Conservation (phyloP, 78 protist species). For the Capsaspora owczarzaki region DNA sequence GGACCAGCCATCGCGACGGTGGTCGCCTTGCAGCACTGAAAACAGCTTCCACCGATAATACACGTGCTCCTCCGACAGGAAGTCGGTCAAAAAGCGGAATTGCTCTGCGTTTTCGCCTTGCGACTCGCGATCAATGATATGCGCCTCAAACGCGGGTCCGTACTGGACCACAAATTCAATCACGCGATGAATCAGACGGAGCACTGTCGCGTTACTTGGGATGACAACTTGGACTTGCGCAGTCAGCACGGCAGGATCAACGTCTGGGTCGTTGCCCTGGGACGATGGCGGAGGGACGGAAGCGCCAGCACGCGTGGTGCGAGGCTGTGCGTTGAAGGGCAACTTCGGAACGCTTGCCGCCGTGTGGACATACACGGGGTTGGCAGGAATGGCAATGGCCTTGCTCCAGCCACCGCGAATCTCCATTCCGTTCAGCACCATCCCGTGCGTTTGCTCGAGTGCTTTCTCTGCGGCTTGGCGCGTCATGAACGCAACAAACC, state of each 20-base stretch:
- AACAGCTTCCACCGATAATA: constrained; percentile 42
- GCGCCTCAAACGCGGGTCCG: constrained; percentile 18
- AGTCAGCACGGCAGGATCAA: neutral
- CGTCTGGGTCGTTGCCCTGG: neutral
- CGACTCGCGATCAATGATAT: neutral
- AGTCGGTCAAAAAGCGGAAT: constrained; percentile 4
- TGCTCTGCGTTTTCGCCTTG: neutral
- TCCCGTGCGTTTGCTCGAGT: neutral
- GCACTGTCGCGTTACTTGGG: constrained; percentile 1
- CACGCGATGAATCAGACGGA: constrained; percentile 9
- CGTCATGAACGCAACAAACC: constrained; percentile 43
- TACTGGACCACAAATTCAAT: constrained; percentile 12
- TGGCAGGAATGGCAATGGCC: constrained; percentile 11
- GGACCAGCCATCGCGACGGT: neutral
- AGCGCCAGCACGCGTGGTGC: too few relatives aligned
- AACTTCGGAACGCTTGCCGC: neutral
- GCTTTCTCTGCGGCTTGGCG: constrained; percentile 24
- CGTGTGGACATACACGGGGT: constrained; percentile 13
- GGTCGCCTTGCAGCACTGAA: constrained; percentile 25
- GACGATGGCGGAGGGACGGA: neutral
- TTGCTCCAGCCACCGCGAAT: constrained; percentile 21
- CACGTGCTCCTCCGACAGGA: constrained; percentile 15
- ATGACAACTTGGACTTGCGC: constrained; percentile 4
- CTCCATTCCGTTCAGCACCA: neutral
- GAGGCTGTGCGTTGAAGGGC: constrained; percentile 21